These are phyloP conservation scores for Iodosphaeria phyllophila DNA, from an alignment of 2,329 filamentous ascomycete species.

Conservation along the genomic window DNA sequence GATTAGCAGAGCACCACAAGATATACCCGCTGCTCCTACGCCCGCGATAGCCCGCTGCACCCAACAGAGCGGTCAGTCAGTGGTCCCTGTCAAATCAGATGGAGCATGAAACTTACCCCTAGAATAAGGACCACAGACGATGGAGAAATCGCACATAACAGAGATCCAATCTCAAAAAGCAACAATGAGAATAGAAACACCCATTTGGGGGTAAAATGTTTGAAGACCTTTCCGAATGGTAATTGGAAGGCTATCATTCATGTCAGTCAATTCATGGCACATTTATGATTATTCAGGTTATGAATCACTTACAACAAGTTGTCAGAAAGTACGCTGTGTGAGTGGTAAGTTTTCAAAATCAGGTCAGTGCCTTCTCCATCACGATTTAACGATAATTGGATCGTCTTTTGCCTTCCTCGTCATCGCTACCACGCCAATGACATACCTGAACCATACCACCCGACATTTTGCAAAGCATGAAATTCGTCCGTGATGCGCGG, in stretches of 20 bases:
- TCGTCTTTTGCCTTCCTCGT: too few relatives aligned
- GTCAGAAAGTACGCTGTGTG: constrained; percentile 1
- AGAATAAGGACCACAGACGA: constrained; percentile 5
- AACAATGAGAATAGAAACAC: constrained; percentile 11
- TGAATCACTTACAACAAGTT: constrained; percentile 1
- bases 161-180: constrained; percentile 18
- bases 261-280: too few relatives aligned
- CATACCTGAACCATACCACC: constrained; percentile 4
- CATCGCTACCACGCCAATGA: too few relatives aligned
- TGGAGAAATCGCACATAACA: constrained; percentile 10
- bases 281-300: too few relatives aligned
- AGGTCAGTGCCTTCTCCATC: too few relatives aligned
- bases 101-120: too few relatives aligned
- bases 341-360: too few relatives aligned
- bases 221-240: constrained; percentile 15
- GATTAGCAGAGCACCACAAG: constrained; percentile 15
- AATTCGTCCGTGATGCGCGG: constrained; percentile 2
- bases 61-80: too few relatives aligned
- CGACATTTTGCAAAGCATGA: constrained; percentile 1
- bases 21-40: constrained; percentile 16
- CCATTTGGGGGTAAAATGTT: constrained; percentile 15
- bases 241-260: constrained; percentile 11
- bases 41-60: constrained; percentile 6
- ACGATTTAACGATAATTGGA: too few relatives aligned
- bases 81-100: too few relatives aligned